Percentiles rank a stretch among this genome's conserved stretches.
Evolutionary conservation across 2,329 filamentous ascomycete species (phyloP).

Genomic region (Knufia fluminis): DNA sequence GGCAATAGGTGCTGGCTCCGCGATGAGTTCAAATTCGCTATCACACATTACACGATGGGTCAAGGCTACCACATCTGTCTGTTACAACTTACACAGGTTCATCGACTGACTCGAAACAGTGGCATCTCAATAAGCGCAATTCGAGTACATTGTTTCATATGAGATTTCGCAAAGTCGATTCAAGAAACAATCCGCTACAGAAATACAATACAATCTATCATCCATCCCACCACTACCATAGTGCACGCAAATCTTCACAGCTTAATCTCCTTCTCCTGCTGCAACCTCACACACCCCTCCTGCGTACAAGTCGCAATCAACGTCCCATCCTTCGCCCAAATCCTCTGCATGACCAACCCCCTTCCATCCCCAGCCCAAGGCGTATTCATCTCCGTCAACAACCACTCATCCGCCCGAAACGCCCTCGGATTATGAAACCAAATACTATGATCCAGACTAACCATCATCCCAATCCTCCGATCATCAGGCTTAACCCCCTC

Average conservation of each 20-base stretch:
- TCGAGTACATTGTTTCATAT: too few relatives aligned
- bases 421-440: conserved; percentile 42
- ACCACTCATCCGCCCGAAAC: conserved; percentile 43
- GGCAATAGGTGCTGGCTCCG: too few relatives aligned
- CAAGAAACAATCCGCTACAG: background rate
- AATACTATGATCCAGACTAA: conserved; percentile 43
- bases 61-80: too few relatives aligned
- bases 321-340: conserved; percentile 40
- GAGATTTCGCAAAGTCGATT: background rate
- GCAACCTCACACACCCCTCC: conserved; percentile 41
- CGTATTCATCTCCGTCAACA: conserved; percentile 41
- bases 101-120: too few relatives aligned
- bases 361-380: conserved; percentile 44
- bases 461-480: conserved; percentile 39
- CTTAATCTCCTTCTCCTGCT: conserved; percentile 30
- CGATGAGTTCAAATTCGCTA: too few relatives aligned
- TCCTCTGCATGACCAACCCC: conserved; percentile 40
- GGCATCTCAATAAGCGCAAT: too few relatives aligned
- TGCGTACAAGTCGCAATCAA: conserved; percentile 43
- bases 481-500: conserved; percentile 19
- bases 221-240: background rate
- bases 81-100: too few relatives aligned
- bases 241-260: conserved; percentile 9
- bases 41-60: too few relatives aligned
- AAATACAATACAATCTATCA: background rate